A percentile compares a stretch with the other conserved stretches of the same genome.
These are phyloP conservation scores for Ophiobolus disseminans DNA, from an alignment of 2,329 filamentous ascomycete species.

Conservation along the genomic window DNA sequence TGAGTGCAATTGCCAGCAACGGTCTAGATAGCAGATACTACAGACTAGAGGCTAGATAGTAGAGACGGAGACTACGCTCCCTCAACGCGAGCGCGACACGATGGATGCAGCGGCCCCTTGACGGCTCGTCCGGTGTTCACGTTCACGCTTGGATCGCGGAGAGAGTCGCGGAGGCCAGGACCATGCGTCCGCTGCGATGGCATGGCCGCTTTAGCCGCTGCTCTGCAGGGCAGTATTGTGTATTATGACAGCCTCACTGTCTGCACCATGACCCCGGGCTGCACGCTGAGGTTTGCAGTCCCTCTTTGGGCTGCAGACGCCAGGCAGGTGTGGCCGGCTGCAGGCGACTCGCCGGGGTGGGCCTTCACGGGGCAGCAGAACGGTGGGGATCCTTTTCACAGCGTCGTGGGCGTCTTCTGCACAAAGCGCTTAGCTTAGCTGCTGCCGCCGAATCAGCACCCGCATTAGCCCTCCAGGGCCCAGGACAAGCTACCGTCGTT, in stretches of 20 bases:
- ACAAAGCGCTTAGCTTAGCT: slow-evolving; percentile 25
- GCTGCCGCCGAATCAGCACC: slow-evolving; percentile 31
- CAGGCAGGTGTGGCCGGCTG: background rate
- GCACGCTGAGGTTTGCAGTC: background rate
- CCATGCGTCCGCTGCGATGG: slow-evolving; percentile 15
- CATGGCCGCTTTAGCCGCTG: slow-evolving; percentile 29
- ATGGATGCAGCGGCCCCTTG: background rate
- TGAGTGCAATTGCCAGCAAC: too few relatives aligned
- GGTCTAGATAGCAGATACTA: too few relatives aligned
- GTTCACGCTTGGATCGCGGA: slow-evolving; percentile 26
- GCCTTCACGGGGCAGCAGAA: background rate
- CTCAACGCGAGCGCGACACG: slow-evolving; percentile 3
- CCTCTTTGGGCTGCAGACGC: background rate
- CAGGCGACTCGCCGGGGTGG: background rate
- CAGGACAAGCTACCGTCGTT: slow-evolving; percentile 31
- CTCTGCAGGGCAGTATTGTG: background rate
- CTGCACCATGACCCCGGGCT: too few relatives aligned
- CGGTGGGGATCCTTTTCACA: slow-evolving; percentile 19
- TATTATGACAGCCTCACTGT: too few relatives aligned
- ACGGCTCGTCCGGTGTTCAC: slow-evolving; percentile 9
- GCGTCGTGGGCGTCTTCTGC: slow-evolving; percentile 22
- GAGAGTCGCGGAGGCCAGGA: slow-evolving; percentile 14
- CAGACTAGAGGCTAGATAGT: too few relatives aligned
- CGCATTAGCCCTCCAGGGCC: slow-evolving; percentile 19
- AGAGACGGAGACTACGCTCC: background rate